phyloP scores from a whole-genome alignment of 2,329 filamentous ascomycete species.

The Dothistroma pini region DNA sequence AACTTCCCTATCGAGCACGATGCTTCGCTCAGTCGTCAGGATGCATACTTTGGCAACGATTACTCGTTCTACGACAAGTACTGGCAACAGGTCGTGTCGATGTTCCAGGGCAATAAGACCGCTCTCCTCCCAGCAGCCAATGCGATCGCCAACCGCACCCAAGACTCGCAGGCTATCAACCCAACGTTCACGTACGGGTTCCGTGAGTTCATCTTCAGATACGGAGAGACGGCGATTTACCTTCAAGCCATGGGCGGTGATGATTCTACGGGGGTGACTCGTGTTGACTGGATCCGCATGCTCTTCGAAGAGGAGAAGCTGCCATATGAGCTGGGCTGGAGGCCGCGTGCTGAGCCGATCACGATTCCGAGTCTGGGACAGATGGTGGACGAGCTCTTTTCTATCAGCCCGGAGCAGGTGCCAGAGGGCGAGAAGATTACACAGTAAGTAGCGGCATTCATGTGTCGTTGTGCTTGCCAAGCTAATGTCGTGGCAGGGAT shows the following conservation, averaged over 20 bases:
- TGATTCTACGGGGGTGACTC: conserved; percentile 32
- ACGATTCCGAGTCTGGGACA: conserved; percentile 25
- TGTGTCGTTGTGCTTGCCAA: neutral
- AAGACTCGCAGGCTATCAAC: conserved; percentile 27
- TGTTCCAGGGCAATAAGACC: conserved; percentile 26
- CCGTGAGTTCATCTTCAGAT: conserved; percentile 34
- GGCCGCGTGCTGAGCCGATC: conserved; percentile 26
- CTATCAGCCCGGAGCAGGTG: conserved; percentile 19
- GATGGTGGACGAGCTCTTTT: conserved; percentile 27
- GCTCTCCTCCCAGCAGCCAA: conserved; percentile 30
- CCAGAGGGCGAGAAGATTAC: conserved; percentile 24
- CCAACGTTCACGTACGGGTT: conserved; percentile 36
- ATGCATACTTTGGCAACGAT: conserved; percentile 36
- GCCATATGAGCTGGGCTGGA: conserved; percentile 38
- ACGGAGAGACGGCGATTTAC: conserved; percentile 40
- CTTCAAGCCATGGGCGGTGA: conserved; percentile 36
- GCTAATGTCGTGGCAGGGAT: conserved; percentile 13
- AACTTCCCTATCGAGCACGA: conserved; percentile 39
- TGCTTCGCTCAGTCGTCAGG: conserved; percentile 32
- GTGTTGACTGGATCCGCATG: conserved; percentile 34
- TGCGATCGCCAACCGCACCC: conserved; percentile 33
- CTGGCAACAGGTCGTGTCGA: conserved; percentile 30
- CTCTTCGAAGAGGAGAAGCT: conserved; percentile 39
- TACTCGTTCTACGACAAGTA: conserved; percentile 34
- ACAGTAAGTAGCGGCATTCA: conserved; percentile 6